A percentile compares a stretch with the other conserved stretches of the same genome.
Conservation (phyloP, 768 basidiomycete genomes). For the Serendipita sp. region DNA sequence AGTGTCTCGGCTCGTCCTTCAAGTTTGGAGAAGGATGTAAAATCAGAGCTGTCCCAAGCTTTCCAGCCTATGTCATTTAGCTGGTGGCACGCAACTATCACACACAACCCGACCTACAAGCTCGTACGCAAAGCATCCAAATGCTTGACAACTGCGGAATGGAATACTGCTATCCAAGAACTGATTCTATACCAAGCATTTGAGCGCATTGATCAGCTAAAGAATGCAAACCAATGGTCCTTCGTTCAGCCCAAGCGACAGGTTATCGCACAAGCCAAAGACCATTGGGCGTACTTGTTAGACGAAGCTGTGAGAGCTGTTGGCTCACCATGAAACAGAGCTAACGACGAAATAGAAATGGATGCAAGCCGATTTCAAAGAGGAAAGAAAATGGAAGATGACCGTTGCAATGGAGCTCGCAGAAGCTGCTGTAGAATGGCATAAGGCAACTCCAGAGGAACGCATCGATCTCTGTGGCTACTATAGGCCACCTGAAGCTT, state of each 20-base stretch:
- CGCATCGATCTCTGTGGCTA: conserved; percentile 40
- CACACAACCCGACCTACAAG: conserved; percentile 61
- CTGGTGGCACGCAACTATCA: conserved; percentile 53
- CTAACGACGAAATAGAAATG: conserved; percentile 48
- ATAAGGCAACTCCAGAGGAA: conserved; percentile 50
- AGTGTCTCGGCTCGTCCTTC: conserved; percentile 6
- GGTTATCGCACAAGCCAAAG: conserved; percentile 37
- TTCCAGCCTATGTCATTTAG: conserved; percentile 35
- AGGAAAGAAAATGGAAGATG: conserved; percentile 87
- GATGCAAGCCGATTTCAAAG: conserved; percentile 90
- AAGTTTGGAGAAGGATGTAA: background rate
- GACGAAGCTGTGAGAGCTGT: conserved; percentile 73
- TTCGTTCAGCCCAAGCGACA: conserved; percentile 94
- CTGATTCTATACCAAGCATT: conserved; percentile 62
- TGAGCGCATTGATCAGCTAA: conserved; percentile 71
- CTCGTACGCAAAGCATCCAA: conserved; percentile 56
- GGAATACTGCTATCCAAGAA: conserved; percentile 69
- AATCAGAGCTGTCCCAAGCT: conserved; percentile 8
- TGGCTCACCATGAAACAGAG: background rate
- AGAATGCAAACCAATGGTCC: conserved; percentile 70
- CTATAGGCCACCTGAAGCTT: conserved; percentile 9
- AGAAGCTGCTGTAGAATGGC: conserved; percentile 76
- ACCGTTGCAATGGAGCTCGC: conserved; percentile 71
- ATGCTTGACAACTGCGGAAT: conserved; percentile 64
- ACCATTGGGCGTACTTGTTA: conserved; percentile 89